Percentiles rank a stretch among this genome's conserved stretches.
Conservation (phyloP, 257 asterid genomes). For the Primulina tabacum region DNA sequence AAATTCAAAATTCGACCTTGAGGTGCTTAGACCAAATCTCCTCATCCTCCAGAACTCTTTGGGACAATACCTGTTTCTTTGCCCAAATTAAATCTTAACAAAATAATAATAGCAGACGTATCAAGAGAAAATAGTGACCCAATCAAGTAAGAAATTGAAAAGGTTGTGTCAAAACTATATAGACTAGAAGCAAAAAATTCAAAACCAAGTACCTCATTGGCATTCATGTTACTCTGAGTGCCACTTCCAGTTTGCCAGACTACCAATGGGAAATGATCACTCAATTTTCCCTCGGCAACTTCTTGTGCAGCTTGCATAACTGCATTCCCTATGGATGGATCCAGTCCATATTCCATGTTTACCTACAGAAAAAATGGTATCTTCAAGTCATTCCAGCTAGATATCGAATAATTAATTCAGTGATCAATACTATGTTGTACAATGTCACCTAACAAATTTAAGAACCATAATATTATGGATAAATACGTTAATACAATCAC, state of each 20-base stretch:
- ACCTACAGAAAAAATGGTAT: slow-evolving; percentile 45
- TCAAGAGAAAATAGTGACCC: slow-evolving; percentile 1
- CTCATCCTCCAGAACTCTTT: neutral
- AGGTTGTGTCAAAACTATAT: slow-evolving; percentile 1
- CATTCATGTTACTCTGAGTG: slow-evolving; percentile 99
- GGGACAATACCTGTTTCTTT: neutral
- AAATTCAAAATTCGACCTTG: slow-evolving; percentile 1
- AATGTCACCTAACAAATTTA: too few species aligned
- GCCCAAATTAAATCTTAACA: neutral
- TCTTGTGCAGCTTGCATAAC: slow-evolving; percentile 97
- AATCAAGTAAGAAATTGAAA: slow-evolving; percentile 10
- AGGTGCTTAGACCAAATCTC: slow-evolving; percentile 3
- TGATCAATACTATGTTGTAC: too few species aligned
- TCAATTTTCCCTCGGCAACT: slow-evolving; percentile 92
- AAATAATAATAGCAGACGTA: neutral
- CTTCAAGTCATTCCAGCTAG: too few species aligned
- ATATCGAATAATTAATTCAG: neutral
- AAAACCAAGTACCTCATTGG: slow-evolving; percentile 73
- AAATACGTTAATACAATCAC: too few species aligned
- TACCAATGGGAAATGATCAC: slow-evolving; percentile 93
- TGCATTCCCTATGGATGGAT: slow-evolving; percentile 87
- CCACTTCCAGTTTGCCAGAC: slow-evolving; percentile 99
- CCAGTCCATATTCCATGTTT: slow-evolving; percentile 93
- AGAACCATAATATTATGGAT: too few species aligned
- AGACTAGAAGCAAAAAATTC: slow-evolving; percentile 19